A percentile compares a stretch with the other conserved stretches of the same genome.
Evolutionary conservation across 2,329 filamentous ascomycete species (phyloP).

Genomic region (Neodidymelliopsis sp.): DNA sequence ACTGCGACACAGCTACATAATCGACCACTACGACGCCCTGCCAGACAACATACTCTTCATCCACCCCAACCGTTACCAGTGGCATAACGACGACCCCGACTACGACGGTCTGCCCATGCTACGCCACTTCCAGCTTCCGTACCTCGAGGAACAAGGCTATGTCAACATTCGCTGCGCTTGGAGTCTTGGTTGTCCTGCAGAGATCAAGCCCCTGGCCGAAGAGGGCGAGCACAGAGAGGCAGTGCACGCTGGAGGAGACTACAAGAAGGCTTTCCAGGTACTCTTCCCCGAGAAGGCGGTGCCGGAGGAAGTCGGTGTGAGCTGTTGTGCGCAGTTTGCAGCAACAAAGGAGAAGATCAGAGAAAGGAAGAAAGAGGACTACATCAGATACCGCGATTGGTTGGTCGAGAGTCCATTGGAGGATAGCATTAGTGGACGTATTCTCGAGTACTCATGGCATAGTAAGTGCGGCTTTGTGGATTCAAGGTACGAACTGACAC

Average conservation of each 20-base stretch:
- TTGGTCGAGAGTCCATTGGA: constrained; percentile 55
- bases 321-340: constrained; percentile 65
- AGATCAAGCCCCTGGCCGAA: constrained; percentile 57
- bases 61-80: constrained; percentile 54
- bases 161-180: constrained; percentile 63
- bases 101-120: constrained; percentile 60
- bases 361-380: constrained; percentile 57
- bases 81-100: constrained; percentile 62
- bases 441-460: constrained; percentile 68
- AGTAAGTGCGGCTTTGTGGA: constrained; percentile 51
- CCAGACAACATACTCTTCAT: constrained; percentile 53
- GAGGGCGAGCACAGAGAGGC: constrained; percentile 51
- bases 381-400: constrained; percentile 59
- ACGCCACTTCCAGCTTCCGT: constrained; percentile 56
- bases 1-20: constrained; percentile 46
- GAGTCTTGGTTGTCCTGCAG: constrained; percentile 60
- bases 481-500: too few relatives aligned
- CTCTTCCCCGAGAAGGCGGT: constrained; percentile 54
- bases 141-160: constrained; percentile 60
- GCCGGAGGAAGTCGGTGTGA: constrained; percentile 57
- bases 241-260: constrained; percentile 59
- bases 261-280: constrained; percentile 58
- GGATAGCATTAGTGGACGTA: constrained; percentile 60
- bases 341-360: constrained; percentile 57
- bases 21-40: constrained; percentile 51